These are phyloP conservation scores for Dichotomopilus funicola DNA, from an alignment of 2,329 filamentous ascomycete species.

Conservation along the genomic window DNA sequence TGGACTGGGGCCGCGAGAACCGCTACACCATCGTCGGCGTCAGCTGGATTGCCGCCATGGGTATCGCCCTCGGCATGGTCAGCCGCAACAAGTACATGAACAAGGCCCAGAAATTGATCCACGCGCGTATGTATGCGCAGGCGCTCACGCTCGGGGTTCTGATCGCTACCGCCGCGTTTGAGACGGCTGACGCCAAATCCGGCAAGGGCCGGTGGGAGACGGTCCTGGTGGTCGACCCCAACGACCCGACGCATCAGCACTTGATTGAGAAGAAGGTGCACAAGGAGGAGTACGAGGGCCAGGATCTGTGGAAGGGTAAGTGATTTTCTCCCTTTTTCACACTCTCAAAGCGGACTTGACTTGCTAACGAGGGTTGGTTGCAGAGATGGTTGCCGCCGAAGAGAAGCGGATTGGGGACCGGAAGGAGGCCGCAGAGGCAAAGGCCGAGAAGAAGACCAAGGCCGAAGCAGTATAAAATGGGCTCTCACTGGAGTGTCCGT, in stretches of 20 bases:
- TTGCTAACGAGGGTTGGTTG: constrained; percentile 5
- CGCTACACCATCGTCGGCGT: constrained; percentile 80
- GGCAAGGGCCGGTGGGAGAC: constrained; percentile 79
- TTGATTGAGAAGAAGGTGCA: constrained; percentile 82
- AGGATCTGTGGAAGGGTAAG: constrained; percentile 88
- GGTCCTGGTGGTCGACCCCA: constrained; percentile 69
- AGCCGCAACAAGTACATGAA: constrained; percentile 69
- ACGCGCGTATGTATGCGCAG: constrained; percentile 92
- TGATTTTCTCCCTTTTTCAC: constrained; percentile 11
- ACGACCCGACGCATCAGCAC: constrained; percentile 76
- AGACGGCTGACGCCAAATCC: constrained; percentile 68
- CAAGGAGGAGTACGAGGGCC: constrained; percentile 78
- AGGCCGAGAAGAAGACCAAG: constrained; percentile 9
- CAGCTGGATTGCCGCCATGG: constrained; percentile 78
- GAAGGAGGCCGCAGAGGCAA: constrained; percentile 30
- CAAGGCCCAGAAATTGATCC: constrained; percentile 79
- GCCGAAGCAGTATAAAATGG: constrained; percentile 18
- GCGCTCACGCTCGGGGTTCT: constrained; percentile 80
- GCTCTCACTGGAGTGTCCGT: constrained; percentile 12
- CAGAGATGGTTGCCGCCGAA: constrained; percentile 78
- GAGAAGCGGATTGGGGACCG: constrained; percentile 50
- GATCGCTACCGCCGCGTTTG: constrained; percentile 74
- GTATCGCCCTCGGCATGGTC: constrained; percentile 65
- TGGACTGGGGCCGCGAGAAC: constrained; percentile 71
- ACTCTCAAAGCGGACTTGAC: background rate